Evolutionary conservation across 306 rosid species (phyloP).

Genomic region (Vigna reflexopilosa): DNA sequence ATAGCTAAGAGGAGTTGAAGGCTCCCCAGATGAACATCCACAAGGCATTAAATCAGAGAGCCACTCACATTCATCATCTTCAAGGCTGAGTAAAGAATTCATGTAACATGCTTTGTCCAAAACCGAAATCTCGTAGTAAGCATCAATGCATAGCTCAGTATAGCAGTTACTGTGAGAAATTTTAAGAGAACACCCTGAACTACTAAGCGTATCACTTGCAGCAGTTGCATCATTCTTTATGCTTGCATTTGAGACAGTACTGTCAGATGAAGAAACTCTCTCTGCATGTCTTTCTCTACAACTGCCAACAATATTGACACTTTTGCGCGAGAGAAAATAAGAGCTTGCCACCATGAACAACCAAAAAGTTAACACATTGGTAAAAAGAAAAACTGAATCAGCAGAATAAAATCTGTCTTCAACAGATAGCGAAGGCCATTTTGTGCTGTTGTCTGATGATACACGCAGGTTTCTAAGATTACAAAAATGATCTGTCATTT

Average conservation of each 20-base stretch:
- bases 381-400: constrained; percentile 26
- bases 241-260: constrained; percentile 21
- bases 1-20: not conserved
- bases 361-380: constrained; percentile 45
- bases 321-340: constrained; percentile 27
- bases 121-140: constrained; percentile 5
- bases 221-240: constrained; percentile 18
- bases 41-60: too few relatives aligned
- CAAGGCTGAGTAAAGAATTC: constrained; percentile 54
- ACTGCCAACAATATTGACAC: not conserved
- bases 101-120: constrained; percentile 41
- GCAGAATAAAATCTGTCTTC: constrained; percentile 10
- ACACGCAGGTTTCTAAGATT: constrained; percentile 31
- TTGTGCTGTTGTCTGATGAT: constrained; percentile 28
- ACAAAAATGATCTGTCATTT: constrained; percentile 26
- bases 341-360: constrained; percentile 43
- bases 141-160: not conserved
- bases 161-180: not conserved
- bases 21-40: not conserved
- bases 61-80: constrained; percentile 47
- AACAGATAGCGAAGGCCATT: not conserved
- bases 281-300: constrained; percentile 1
- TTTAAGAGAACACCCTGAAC: not conserved
- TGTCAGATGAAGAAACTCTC: constrained; percentile 22
- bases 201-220: constrained; percentile 8